phyloP scores from a whole-genome alignment of 306 rosid genomes.

The Fagus sylvatica region DNA sequence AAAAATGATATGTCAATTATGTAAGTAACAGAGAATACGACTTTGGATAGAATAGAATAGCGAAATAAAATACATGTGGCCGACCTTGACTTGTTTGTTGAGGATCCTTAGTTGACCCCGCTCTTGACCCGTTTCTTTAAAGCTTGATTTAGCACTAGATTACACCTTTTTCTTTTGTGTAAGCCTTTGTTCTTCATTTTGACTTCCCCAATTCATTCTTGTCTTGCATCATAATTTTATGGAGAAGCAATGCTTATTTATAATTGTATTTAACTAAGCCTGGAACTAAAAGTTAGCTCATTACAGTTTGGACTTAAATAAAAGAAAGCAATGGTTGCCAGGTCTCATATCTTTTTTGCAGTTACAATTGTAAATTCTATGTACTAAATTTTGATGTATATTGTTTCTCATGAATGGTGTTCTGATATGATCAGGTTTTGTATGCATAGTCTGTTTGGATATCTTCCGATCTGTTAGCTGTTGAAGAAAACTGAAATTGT shows the following conservation, averaged over 20 bases:
- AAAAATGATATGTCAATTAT: too few relatives aligned
- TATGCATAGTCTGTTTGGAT: slow-evolving; percentile 21
- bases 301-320: not conserved
- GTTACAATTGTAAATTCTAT: not conserved
- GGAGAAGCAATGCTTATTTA: too few relatives aligned
- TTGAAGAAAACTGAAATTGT: slow-evolving; percentile 7
- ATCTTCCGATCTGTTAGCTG: slow-evolving; percentile 11
- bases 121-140: not conserved
- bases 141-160: not conserved
- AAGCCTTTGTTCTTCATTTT: not conserved
- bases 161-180: not conserved
- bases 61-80: too few relatives aligned
- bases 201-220: not conserved
- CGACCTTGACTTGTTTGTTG: too few relatives aligned
- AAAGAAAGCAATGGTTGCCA: not conserved
- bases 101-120: too few relatives aligned
- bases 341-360: not conserved
- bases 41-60: too few relatives aligned
- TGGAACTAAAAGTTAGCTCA: not conserved
- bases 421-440: slow-evolving; percentile 34
- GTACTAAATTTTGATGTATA: not conserved
- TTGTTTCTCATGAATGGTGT: not conserved
- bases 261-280: too few relatives aligned
- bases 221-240: not conserved
- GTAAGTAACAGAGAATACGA: too few relatives aligned